Conservation (phyloP, 306 rosid species). For the Corylus heterophylla region DNA sequence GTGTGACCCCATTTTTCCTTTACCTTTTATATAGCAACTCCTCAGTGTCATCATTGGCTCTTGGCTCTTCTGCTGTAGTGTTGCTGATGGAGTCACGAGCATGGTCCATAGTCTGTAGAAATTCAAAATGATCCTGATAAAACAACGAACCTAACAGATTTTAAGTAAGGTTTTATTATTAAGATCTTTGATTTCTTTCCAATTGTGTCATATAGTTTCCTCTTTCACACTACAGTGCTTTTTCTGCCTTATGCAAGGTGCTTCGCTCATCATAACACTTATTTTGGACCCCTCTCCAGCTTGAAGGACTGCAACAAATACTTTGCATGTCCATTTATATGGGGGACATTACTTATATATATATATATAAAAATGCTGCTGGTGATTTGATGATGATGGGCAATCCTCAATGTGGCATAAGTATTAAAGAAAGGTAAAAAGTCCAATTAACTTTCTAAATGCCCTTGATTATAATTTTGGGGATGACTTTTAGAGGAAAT, state of each 20-base stretch:
- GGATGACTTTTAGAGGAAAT: too few species aligned
- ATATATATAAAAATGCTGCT: not conserved
- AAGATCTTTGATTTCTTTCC: not conserved
- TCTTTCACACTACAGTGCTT: not conserved
- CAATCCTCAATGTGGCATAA: not conserved
- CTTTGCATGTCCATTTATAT: not conserved
- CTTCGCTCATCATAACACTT: not conserved
- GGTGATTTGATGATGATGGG: not conserved
- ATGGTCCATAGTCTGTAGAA: not conserved
- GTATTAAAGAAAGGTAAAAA: too few species aligned
- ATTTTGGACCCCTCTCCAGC: not conserved
- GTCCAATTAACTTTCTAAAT: too few species aligned
- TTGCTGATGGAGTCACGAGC: not conserved
- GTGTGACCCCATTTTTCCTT: not conserved
- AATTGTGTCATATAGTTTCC: not conserved
- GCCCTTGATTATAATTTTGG: too few species aligned
- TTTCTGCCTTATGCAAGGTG: not conserved
- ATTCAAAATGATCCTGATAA: not conserved
- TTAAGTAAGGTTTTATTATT: not conserved
- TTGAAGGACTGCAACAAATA: not conserved
- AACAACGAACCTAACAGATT: too few species aligned
- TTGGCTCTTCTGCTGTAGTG: not conserved
- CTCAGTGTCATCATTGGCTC: not conserved
- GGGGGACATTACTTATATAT: not conserved
- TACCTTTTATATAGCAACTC: not conserved